Conservation (phyloP, 2,329 filamentous ascomycete species). For the Paraphoma sp. region DNA sequence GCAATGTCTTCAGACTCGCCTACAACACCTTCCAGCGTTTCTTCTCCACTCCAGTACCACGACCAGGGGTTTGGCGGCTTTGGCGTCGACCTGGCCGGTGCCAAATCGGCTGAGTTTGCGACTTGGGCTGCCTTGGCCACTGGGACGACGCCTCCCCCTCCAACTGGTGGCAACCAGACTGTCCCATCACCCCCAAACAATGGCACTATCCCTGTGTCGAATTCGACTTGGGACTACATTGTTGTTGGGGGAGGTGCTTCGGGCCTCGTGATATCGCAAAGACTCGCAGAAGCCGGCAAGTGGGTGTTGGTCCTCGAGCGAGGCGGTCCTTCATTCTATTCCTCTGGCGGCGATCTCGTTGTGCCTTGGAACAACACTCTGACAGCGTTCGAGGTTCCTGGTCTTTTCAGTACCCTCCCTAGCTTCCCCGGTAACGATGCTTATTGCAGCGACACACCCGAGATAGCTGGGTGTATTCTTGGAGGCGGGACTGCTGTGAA, state of each 20-base stretch:
- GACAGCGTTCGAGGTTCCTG: constrained; percentile 34
- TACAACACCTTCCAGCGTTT: constrained; percentile 19
- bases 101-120: constrained; percentile 27
- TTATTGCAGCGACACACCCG: constrained; percentile 48
- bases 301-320: constrained; percentile 50
- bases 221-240: constrained; percentile 51
- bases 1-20: constrained; percentile 20
- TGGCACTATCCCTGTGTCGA: constrained; percentile 18
- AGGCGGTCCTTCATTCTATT: constrained; percentile 43
- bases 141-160: not conserved
- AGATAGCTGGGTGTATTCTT: constrained; percentile 47
- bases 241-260: constrained; percentile 48
- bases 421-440: constrained; percentile 43
- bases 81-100: constrained; percentile 21
- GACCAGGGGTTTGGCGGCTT: constrained; percentile 23
- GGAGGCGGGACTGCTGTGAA: constrained; percentile 46
- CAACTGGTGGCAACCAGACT: constrained; percentile 1
- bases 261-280: constrained; percentile 46
- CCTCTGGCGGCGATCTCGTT: constrained; percentile 37
- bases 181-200: constrained; percentile 8
- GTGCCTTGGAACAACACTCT: constrained; percentile 31
- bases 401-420: constrained; percentile 18
- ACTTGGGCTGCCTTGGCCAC: constrained; percentile 28
- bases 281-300: constrained; percentile 47
- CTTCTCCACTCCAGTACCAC: constrained; percentile 20